phyloP scores from a whole-genome alignment of 192 early-diverging fungal genomes.

The Chytriomyces confervae region DNA sequence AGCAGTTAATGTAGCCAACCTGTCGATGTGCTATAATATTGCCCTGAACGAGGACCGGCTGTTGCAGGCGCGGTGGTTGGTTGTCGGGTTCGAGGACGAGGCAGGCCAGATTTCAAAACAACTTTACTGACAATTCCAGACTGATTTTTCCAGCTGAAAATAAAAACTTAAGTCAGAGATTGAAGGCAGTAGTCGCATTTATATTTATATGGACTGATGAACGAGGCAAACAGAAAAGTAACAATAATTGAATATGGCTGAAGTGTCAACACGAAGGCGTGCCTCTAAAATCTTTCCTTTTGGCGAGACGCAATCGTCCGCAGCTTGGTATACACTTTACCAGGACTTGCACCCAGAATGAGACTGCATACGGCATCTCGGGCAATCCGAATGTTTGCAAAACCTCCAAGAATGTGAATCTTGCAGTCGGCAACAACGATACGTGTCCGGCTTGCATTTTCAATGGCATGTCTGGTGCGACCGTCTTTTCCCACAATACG shows the following conservation, averaged over 20 bases:
- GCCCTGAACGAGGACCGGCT: too few relatives aligned
- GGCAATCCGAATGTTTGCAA: constrained; percentile 96
- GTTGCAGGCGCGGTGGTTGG: too few relatives aligned
- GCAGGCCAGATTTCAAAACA: too few relatives aligned
- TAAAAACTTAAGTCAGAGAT: background rate
- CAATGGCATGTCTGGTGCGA: constrained; percentile 96
- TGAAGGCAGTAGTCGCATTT: background rate
- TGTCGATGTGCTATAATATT: too few relatives aligned
- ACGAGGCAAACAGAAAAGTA: background rate
- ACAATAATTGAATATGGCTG: background rate
- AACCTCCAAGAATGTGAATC: constrained; percentile 95
- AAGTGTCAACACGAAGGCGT: background rate
- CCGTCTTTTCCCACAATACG: constrained; percentile 98
- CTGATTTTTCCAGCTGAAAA: background rate
- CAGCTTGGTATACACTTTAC: constrained; percentile 94
- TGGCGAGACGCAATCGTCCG: constrained; percentile 84
- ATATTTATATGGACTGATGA: background rate
- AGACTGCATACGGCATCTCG: constrained; percentile 88
- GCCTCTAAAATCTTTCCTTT: constrained; percentile 89
- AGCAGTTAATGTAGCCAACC: too few relatives aligned
- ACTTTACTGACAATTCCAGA: too few relatives aligned
- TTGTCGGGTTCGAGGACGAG: too few relatives aligned
- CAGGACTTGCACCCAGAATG: constrained; percentile 93
- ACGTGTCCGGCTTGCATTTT: constrained; percentile 94
- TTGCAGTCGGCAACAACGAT: constrained; percentile 97